A percentile compares a stretch with the other conserved stretches of the same genome.
phyloP scores from a whole-genome alignment of 2,329 filamentous ascomycete genomes.

The Cytospora mali region DNA sequence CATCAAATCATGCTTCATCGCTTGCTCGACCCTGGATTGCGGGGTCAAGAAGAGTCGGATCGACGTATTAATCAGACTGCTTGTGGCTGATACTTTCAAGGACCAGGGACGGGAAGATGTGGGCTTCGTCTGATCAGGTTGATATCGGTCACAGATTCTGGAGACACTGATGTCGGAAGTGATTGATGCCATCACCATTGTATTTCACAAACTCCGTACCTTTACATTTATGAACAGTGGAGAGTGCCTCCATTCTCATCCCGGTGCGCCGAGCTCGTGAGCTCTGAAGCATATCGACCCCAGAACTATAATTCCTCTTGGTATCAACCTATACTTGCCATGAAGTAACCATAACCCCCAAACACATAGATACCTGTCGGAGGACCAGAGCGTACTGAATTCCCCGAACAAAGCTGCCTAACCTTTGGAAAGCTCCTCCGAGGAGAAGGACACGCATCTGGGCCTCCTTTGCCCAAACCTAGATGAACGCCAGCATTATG shows the following conservation, averaged over 20 bases:
- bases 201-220: neutral
- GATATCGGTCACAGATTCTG: neutral
- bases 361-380: neutral
- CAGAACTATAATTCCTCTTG: neutral
- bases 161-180: neutral
- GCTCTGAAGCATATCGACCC: neutral
- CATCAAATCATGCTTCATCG: too few relatives aligned
- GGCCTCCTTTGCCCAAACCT: neutral
- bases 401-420: neutral
- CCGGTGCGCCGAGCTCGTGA: neutral
- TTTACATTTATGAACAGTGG: neutral
- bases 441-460: neutral
- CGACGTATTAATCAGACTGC: too few relatives aligned
- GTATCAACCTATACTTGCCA: constrained; percentile 16
- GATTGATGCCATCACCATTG: neutral
- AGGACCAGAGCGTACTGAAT: neutral
- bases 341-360: neutral
- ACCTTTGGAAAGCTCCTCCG: neutral
- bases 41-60: too few relatives aligned
- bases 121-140: neutral
- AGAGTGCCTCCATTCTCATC: neutral
- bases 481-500: constrained; percentile 14
- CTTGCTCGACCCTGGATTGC: too few relatives aligned
- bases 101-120: neutral
- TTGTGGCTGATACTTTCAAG: too few relatives aligned